Conservation (phyloP, 768 basidiomycete species). For the Cantharellus anzutake region DNA sequence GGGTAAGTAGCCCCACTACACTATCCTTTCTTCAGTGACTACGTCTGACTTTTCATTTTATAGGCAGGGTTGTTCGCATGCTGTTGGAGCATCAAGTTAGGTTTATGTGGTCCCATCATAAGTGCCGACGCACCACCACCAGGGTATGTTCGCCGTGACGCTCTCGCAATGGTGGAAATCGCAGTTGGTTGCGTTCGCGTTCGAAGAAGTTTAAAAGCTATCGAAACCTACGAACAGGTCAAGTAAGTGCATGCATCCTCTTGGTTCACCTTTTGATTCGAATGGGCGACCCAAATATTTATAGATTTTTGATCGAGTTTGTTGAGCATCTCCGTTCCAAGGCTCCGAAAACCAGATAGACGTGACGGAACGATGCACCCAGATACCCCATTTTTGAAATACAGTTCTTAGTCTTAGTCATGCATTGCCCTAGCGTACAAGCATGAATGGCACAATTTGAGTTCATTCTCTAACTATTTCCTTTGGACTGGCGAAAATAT, state of each 20-base stretch:
- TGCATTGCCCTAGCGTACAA: too few relatives aligned
- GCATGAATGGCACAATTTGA: too few relatives aligned
- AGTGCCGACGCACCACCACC: neutral
- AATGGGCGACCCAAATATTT: too few relatives aligned
- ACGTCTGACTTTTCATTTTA: neutral
- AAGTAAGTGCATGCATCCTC: constrained; percentile 10
- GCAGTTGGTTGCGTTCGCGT: constrained; percentile 54
- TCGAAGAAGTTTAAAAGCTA: constrained; percentile 70
- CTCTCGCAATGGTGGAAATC: constrained; percentile 49
- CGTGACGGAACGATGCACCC: too few relatives aligned
- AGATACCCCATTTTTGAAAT: too few relatives aligned
- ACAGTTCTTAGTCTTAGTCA: too few relatives aligned
- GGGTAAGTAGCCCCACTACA: constrained; percentile 26
- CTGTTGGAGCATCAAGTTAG: constrained; percentile 84
- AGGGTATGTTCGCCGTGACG: constrained; percentile 18
- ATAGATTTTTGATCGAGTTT: constrained; percentile 50
- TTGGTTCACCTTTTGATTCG: neutral
- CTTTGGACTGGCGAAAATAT: too few relatives aligned
- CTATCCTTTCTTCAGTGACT: neutral
- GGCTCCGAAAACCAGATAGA: neutral
- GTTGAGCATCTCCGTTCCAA: constrained; percentile 32
- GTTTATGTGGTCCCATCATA: constrained; percentile 43
- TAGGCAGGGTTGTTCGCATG: constrained; percentile 58
- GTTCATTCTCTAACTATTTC: too few relatives aligned
- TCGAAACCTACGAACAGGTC: constrained; percentile 91